These are phyloP conservation scores for Hypoxylon lenormandii DNA, from an alignment of 495 filamentous ascomycete species.

Conservation along the genomic window DNA sequence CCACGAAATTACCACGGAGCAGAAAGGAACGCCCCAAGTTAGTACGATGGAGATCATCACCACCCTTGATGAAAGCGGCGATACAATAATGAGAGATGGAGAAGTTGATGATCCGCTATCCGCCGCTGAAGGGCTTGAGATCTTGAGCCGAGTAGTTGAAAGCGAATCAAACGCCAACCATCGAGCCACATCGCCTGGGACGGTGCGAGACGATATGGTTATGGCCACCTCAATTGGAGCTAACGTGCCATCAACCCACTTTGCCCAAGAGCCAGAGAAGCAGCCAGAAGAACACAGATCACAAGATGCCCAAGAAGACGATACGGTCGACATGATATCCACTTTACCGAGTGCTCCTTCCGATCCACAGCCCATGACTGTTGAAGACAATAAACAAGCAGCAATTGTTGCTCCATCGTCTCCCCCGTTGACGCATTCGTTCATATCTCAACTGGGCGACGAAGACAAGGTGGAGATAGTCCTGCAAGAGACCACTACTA, in stretches of 20 bases:
- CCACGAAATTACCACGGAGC: background rate
- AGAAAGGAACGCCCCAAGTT: slow-evolving; percentile 3
- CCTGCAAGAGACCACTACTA: slow-evolving; percentile 14
- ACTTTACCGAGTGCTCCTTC: slow-evolving; percentile 8
- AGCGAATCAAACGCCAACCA: slow-evolving; percentile 37
- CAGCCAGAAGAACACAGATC: slow-evolving; percentile 16
- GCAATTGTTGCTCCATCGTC: slow-evolving; percentile 29
- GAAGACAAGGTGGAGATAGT: slow-evolving; percentile 7
- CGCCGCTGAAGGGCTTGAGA: slow-evolving; percentile 47
- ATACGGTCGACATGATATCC: slow-evolving; percentile 31
- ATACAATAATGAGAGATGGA: slow-evolving; percentile 23
- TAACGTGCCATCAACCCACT: slow-evolving; percentile 2
- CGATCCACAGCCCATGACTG: background rate
- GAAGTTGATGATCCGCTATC: slow-evolving; percentile 16
- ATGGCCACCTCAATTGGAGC: background rate
- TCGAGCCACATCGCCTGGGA: slow-evolving; percentile 28
- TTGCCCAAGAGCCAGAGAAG: slow-evolving; percentile 8
- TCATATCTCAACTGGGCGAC: slow-evolving; percentile 19
- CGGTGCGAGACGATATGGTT: slow-evolving; percentile 7
- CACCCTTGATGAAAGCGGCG: slow-evolving; percentile 10
- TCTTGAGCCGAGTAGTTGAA: slow-evolving; percentile 41
- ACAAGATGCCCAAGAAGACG: slow-evolving; percentile 29
- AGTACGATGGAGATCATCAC: background rate
- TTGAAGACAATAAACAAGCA: slow-evolving; percentile 9
- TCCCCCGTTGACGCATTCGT: slow-evolving; percentile 38